Conservation (phyloP, 306 rosid genomes). For the Quercus glauca region DNA sequence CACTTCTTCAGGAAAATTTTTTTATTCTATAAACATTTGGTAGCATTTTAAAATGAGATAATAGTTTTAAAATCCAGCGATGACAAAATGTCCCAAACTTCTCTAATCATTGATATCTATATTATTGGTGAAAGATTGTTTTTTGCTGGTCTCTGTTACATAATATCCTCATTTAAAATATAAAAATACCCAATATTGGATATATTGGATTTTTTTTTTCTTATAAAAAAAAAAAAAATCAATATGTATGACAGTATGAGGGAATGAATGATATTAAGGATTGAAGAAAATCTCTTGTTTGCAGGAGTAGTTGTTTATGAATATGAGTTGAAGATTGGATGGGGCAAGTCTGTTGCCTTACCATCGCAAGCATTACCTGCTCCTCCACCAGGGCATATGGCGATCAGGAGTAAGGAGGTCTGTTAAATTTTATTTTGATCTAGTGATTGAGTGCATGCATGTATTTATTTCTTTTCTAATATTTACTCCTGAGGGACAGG, state of each 20-base stretch:
- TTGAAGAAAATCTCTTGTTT: constrained; percentile 26
- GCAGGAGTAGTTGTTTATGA: constrained; percentile 99
- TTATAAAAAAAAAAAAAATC: too few species aligned
- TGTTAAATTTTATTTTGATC: constrained; percentile 8
- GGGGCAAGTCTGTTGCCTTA: constrained; percentile 98
- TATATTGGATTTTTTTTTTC: too few species aligned
- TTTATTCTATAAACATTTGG: not conserved
- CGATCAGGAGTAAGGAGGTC: constrained; percentile 99
- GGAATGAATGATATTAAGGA: constrained; percentile 15
- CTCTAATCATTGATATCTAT: not conserved
- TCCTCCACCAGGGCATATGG: constrained; percentile 99
- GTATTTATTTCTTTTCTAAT: not conserved
- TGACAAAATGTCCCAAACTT: not conserved
- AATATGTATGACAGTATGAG: not conserved
- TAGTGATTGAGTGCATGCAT: not conserved
- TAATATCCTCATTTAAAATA: constrained; percentile 2
- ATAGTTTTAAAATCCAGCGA: not conserved
- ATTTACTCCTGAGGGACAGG: not conserved
- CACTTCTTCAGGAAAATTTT: not conserved
- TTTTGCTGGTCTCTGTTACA: not conserved
- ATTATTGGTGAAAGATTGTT: not conserved
- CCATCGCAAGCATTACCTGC: constrained; percentile 99
- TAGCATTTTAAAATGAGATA: not conserved
- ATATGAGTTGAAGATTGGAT: constrained; percentile 96
- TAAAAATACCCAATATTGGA: not conserved